Percentiles rank a stretch among this genome's conserved stretches.
Evolutionary conservation across 768 basidiomycete genomes (phyloP).

Genomic region (Royoungia palumana): DNA sequence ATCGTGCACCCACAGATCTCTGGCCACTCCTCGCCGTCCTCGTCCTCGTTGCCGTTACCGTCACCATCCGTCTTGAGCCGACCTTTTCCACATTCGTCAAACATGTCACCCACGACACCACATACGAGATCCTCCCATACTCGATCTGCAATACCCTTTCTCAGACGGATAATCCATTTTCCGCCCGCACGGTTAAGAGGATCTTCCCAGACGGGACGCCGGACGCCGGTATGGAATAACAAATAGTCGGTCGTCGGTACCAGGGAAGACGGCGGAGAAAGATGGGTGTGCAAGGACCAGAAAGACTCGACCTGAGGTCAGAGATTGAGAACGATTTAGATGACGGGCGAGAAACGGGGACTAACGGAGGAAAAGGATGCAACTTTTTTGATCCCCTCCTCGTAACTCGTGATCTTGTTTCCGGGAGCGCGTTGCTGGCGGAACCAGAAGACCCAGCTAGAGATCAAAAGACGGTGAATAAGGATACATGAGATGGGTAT

Average conservation of each 20-base stretch:
- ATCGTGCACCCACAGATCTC: constrained; percentile 96
- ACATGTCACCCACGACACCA: constrained; percentile 87
- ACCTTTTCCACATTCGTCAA: constrained; percentile 56
- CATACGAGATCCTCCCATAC: constrained; percentile 89
- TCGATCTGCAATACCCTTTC: constrained; percentile 86
- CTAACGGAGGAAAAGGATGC: constrained; percentile 84
- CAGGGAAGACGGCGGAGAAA: constrained; percentile 79
- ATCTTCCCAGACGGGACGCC: constrained; percentile 95
- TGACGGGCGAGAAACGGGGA: constrained; percentile 7
- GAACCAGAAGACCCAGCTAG: constrained; percentile 90
- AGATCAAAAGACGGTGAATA: constrained; percentile 22
- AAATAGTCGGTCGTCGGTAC: constrained; percentile 92
- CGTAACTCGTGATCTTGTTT: constrained; percentile 86
- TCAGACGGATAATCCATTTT: constrained; percentile 92
- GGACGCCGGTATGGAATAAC: constrained; percentile 81
- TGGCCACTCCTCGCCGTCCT: constrained; percentile 51
- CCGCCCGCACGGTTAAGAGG: constrained; percentile 83
- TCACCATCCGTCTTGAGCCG: constrained; percentile 28
- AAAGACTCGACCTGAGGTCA: constrained; percentile 83
- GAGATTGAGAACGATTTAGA: constrained; percentile 7
- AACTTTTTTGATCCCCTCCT: constrained; percentile 92
- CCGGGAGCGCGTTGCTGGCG: constrained; percentile 87
- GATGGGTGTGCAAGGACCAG: constrained; percentile 92
- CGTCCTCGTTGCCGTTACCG: constrained; percentile 36
- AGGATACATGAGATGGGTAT: constrained; percentile 10